Evolutionary conservation across 345 rosid species (phyloP).

Genomic region (Eucalyptus microcorys): DNA sequence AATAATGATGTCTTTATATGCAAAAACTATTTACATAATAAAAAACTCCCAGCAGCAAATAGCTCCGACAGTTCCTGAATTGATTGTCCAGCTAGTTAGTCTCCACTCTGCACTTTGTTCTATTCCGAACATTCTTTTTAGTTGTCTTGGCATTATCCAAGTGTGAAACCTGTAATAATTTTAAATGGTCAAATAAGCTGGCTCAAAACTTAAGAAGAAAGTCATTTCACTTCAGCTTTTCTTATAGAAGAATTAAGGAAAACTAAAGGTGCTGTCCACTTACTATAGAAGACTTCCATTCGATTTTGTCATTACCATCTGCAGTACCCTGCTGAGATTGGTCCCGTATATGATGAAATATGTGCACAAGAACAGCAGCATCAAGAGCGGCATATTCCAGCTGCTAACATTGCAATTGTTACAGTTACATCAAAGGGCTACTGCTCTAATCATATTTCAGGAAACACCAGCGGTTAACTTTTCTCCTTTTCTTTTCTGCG

Average conservation of each 20-base stretch:
- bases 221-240: neutral
- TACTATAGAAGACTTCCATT: constrained; percentile 80
- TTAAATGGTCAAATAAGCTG: neutral
- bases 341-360: constrained; percentile 37
- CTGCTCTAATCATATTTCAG: neutral
- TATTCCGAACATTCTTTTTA: constrained; percentile 10
- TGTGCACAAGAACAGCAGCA: constrained; percentile 79
- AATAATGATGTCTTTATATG: neutral
- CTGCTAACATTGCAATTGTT: constrained; percentile 18
- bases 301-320: constrained; percentile 25
- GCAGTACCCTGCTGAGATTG: constrained; percentile 23
- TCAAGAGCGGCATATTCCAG: constrained; percentile 93
- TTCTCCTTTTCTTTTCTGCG: neutral
- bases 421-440: neutral
- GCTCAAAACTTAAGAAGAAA: neutral
- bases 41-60: neutral
- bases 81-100: neutral
- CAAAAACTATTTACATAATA: neutral
- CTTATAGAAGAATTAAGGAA: neutral
- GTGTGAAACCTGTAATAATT: constrained; percentile 38
- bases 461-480: neutral
- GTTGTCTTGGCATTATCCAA: constrained; percentile 32
- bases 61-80: neutral
- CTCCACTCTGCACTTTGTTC: neutral
- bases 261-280: constrained; percentile 1